Evolutionary conservation across 352 stramenopile species (phyloP).

Genomic region (Phytophthora pinifolia): DNA sequence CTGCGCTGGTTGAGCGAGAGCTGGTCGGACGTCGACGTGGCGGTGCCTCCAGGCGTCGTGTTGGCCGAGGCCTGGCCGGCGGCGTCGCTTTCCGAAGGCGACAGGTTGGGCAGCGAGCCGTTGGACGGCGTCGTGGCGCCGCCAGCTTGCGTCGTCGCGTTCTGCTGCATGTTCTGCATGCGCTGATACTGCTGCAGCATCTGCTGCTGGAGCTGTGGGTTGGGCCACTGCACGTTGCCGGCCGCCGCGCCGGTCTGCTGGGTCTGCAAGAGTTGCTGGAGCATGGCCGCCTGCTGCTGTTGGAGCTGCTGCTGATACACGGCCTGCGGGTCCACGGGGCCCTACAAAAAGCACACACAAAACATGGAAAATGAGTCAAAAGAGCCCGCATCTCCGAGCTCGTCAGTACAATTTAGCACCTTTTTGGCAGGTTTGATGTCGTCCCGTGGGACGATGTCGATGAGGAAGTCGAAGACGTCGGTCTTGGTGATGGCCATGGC

Average conservation of each 20-base stretch:
- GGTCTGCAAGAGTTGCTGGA: slow-evolving; percentile 86
- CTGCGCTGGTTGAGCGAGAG: slow-evolving; percentile 76
- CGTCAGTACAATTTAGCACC: no score
- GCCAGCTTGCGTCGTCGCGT: slow-evolving; percentile 5
- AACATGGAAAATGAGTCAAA: no score
- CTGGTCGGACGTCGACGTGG: slow-evolving; percentile 47
- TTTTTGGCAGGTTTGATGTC: slow-evolving; percentile 90
- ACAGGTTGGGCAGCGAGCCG: slow-evolving; percentile 38
- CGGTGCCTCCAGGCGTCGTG: slow-evolving; percentile 19
- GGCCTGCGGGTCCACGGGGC: slow-evolving; percentile 63
- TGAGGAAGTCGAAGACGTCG: slow-evolving; percentile 93
- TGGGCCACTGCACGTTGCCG: slow-evolving; percentile 61
- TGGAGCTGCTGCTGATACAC: slow-evolving; percentile 89
- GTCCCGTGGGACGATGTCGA: slow-evolving; percentile 90
- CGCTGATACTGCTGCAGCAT: slow-evolving; percentile 89
- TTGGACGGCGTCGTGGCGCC: slow-evolving; percentile 20
- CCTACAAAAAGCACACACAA: slow-evolving; percentile 30
- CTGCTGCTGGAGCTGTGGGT: slow-evolving; percentile 84
- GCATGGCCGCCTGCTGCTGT: slow-evolving; percentile 86
- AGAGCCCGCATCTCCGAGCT: no score
- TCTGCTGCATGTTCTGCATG: slow-evolving; percentile 71
- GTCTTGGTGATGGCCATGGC: slow-evolving; percentile 90
- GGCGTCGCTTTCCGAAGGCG: slow-evolving; percentile 46
- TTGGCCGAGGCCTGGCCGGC: slow-evolving; percentile 27
- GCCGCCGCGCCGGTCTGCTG: slow-evolving; percentile 67